A percentile compares a stretch with the other conserved stretches of the same genome.
These are phyloP conservation scores for Camelina sativa DNA, from an alignment of 345 rosid genomes.

Conservation along the genomic window DNA sequence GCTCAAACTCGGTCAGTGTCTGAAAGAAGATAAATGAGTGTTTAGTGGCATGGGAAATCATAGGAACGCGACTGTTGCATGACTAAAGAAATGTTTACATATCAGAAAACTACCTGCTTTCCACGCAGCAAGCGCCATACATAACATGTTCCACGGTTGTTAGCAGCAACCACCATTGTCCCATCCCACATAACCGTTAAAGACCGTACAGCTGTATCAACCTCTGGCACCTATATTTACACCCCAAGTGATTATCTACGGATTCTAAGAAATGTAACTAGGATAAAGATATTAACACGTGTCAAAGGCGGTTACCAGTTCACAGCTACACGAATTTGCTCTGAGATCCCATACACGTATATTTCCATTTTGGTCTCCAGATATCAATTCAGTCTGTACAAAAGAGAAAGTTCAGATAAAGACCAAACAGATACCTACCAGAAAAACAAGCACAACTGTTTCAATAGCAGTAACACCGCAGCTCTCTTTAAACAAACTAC, in stretches of 20 bases:
- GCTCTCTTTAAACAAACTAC: background rate
- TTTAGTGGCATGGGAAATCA: background rate
- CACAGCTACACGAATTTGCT: constrained; percentile 91
- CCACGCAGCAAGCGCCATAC: constrained; percentile 92
- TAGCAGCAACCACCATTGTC: constrained; percentile 96
- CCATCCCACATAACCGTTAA: constrained; percentile 98
- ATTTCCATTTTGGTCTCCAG: constrained; percentile 96
- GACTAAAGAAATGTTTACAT: background rate
- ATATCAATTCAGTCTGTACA: constrained; percentile 85
- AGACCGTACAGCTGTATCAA: constrained; percentile 90
- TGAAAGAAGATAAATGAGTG: constrained; percentile 24
- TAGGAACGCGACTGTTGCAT: background rate
- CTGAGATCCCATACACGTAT: constrained; percentile 96
- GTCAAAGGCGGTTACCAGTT: constrained; percentile 59
- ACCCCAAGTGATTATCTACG: background rate
- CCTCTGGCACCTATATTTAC: constrained; percentile 55
- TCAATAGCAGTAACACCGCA: constrained; percentile 9
- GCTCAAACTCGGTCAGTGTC: constrained; percentile 96
- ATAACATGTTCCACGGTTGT: constrained; percentile 89
- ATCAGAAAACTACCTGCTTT: constrained; percentile 57
- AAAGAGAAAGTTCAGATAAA: background rate
- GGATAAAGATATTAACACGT: constrained; percentile 21
- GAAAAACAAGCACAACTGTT: background rate
- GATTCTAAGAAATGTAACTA: constrained; percentile 13
- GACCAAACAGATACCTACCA: background rate